These are phyloP conservation scores for Populus hybrid DNA, from an alignment of 441 rosid species.

Conservation along the genomic window DNA sequence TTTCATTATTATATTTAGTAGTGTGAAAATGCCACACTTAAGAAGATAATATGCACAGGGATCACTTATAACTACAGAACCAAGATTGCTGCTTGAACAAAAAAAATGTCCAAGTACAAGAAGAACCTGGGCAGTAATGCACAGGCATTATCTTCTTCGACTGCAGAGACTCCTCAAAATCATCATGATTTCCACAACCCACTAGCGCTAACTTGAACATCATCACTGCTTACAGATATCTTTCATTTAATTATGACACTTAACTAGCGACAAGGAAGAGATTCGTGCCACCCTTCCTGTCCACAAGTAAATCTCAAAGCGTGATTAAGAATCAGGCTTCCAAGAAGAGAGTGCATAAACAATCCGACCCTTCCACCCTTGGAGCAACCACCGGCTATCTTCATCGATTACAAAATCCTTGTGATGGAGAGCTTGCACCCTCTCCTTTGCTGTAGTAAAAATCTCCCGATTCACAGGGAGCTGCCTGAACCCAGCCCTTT, in stretches of 20 bases:
- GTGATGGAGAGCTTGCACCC: slow-evolving; percentile 33
- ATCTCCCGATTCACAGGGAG: slow-evolving; percentile 45
- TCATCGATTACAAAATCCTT: slow-evolving; percentile 54
- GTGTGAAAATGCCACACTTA: too few species aligned
- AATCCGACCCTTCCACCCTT: slow-evolving; percentile 93
- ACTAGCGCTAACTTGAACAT: background rate
- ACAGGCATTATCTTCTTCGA: background rate
- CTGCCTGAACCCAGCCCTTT: slow-evolving; percentile 71
- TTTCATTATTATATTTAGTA: background rate
- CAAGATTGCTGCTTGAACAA: background rate
- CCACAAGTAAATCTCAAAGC: background rate
- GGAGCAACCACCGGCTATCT: slow-evolving; percentile 78
- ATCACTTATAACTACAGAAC: background rate
- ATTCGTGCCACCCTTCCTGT: slow-evolving; percentile 8
- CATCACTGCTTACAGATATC: background rate
- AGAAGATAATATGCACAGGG: background rate
- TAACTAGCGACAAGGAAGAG: background rate
- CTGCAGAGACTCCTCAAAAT: background rate
- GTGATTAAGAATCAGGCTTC: slow-evolving; percentile 40
- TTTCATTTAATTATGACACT: background rate
- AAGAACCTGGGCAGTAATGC: background rate
- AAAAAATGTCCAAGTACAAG: background rate
- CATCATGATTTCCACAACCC: background rate
- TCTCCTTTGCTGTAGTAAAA: slow-evolving; percentile 39
- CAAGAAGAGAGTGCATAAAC: slow-evolving; percentile 60